Conservation (phyloP, 768 basidiomycete species). For the Termitomyces sp. region DNA sequence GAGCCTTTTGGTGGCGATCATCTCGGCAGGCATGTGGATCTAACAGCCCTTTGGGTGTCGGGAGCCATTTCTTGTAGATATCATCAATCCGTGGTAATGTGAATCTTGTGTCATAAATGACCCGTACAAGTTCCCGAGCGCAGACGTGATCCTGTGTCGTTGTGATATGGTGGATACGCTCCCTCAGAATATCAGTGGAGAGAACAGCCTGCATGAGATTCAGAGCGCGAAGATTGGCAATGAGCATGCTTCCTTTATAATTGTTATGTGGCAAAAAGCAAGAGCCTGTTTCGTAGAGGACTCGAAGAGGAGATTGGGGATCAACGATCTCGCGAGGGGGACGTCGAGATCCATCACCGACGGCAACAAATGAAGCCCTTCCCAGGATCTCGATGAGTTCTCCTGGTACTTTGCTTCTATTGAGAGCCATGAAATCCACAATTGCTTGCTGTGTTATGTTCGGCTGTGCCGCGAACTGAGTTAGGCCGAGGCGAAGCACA, state of each 20-base stretch:
- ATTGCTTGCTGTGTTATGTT: conserved; percentile 21
- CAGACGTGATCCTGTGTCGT: conserved; percentile 2
- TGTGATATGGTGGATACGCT: conserved; percentile 30
- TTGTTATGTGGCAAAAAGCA: conserved; percentile 12
- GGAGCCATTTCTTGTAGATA: conserved; percentile 30
- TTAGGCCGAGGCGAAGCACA: conserved; percentile 23
- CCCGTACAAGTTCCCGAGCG: conserved; percentile 19
- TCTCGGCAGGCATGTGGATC: conserved; percentile 26
- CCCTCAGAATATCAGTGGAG: conserved; percentile 26
- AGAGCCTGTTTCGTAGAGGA: conserved; percentile 19
- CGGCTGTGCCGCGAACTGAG: conserved; percentile 25
- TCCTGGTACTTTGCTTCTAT: conserved; percentile 21
- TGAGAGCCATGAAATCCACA: conserved; percentile 23
- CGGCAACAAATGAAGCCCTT: conserved; percentile 23
- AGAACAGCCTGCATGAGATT: conserved; percentile 25
- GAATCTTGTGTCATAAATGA: conserved; percentile 17
- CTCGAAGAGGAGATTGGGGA: conserved; percentile 25
- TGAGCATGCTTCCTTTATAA: conserved; percentile 7
- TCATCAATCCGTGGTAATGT: conserved; percentile 4
- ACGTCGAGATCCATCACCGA: conserved; percentile 13
- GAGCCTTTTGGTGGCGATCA: conserved; percentile 17
- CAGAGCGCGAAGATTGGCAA: conserved; percentile 18
- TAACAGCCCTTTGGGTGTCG: conserved; percentile 31
- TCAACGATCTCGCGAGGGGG: conserved; percentile 26
- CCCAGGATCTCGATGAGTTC: conserved; percentile 20